Evolutionary conservation across 768 basidiomycete species (phyloP).

Genomic region (Neoboletus magnificus): DNA sequence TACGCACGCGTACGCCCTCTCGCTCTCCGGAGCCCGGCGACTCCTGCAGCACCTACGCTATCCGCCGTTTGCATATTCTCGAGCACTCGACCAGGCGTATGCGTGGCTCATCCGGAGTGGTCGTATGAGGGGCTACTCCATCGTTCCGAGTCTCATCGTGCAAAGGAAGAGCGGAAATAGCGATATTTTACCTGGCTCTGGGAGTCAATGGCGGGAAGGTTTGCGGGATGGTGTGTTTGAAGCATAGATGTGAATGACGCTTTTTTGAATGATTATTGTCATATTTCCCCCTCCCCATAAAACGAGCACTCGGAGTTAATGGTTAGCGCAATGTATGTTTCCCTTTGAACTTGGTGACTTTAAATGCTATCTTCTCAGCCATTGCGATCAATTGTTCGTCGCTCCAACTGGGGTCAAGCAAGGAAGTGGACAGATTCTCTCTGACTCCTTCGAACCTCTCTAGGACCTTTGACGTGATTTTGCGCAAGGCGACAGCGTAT

Average conservation of each 20-base stretch:
- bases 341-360: neutral
- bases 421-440: neutral
- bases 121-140: constrained; percentile 55
- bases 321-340: neutral
- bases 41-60: constrained; percentile 57
- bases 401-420: neutral
- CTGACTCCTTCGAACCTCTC: neutral
- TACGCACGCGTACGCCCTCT: constrained; percentile 70
- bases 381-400: neutral
- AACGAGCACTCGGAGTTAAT: neutral
- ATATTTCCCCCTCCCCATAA: neutral
- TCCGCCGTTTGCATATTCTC: constrained; percentile 71
- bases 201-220: constrained; percentile 54
- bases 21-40: constrained; percentile 55
- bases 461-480: neutral
- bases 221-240: constrained; percentile 48
- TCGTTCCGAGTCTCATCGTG: constrained; percentile 64
- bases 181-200: constrained; percentile 49
- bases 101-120: constrained; percentile 61
- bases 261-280: neutral
- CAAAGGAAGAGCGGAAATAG: constrained; percentile 60
- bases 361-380: neutral
- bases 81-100: constrained; percentile 72
- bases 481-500: constrained; percentile 8
- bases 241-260: neutral